Evolutionary conservation across 441 rosid species (phyloP).

Genomic region (Daphne laureola): DNA sequence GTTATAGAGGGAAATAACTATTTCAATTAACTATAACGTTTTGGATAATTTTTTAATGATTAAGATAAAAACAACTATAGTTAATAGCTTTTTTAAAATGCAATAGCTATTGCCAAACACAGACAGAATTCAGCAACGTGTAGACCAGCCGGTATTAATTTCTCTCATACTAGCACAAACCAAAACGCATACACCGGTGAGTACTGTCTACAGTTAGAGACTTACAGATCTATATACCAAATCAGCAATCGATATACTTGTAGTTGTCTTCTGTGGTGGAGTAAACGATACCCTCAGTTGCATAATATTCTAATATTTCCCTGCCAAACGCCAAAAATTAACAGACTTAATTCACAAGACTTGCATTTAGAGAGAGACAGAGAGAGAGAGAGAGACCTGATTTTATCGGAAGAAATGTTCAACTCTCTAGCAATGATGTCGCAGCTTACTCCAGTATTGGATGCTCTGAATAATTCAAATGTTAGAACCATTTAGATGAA

Average conservation of each 20-base stretch:
- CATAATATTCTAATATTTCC: conserved; percentile 54
- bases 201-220: no score
- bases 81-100: no score
- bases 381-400: conserved; percentile 43
- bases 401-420: conserved; percentile 44
- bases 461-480: conserved; percentile 26
- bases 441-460: conserved; percentile 55
- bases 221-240: neutral
- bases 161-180: no score
- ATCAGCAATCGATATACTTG: conserved; percentile 62
- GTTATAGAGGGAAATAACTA: no score
- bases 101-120: no score
- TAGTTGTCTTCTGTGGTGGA: conserved; percentile 60
- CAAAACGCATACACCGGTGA: no score
- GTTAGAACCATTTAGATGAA: neutral
- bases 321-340: conserved; percentile 34
- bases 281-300: conserved; percentile 61
- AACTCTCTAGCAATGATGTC: conserved; percentile 50
- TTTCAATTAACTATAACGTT: no score
- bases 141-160: no score
- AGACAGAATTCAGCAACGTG: no score
- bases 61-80: no score
- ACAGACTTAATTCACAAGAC: neutral
- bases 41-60: no score
- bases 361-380: neutral